Evolutionary conservation across 306 rosid genomes (phyloP), one percentile per base, ranked within the genome.

Genomic region (Calophaca sinica): DNA sequence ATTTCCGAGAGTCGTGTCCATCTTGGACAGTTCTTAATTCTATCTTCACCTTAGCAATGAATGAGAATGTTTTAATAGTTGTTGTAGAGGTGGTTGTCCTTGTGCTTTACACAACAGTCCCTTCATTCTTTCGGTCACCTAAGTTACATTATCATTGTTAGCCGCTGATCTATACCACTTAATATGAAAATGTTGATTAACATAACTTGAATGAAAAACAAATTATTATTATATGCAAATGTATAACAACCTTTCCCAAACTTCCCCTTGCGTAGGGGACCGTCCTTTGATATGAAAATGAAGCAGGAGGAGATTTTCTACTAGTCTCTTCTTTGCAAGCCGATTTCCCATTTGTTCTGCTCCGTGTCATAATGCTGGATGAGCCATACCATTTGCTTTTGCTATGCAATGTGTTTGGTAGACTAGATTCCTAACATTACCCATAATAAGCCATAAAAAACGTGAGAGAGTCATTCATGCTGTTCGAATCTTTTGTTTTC

Each of bases 221-320:
- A 73, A 65, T 6, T 20, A 13, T 29, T 29, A 13, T 13, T 54
- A 55, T 68, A 7, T 28, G 3, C 52, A 54, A 48, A 31, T 4
- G 26, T 20, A 57, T 33, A 42, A 67, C 1, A 63, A 93, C 98
- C 97, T 88, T 88, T 86, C 80, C 91, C 66, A 94, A 75, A 70
- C 90, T 87, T 51, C 84, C 90, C 75, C 91, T 88, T 9, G 91
- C 41, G 80, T 88, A 84, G 42, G 98, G 96, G 62, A 83, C 96
- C 1, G 91, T 68, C 80, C 98, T 86, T 38, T 85, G 91, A 86
- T 77, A 85, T 65, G 86, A 87, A 14, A 79, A 74, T 36, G 90
- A 28, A 53, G 82, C 67, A 35, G 91, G 88, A 3, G 96, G 89
- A 77, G 96, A 90, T 80, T 90, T 90, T 50, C 96, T 86, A 78